Conservation (phyloP, 2,329 filamentous ascomycete genomes). For the Hypoxylon sp. region DNA sequence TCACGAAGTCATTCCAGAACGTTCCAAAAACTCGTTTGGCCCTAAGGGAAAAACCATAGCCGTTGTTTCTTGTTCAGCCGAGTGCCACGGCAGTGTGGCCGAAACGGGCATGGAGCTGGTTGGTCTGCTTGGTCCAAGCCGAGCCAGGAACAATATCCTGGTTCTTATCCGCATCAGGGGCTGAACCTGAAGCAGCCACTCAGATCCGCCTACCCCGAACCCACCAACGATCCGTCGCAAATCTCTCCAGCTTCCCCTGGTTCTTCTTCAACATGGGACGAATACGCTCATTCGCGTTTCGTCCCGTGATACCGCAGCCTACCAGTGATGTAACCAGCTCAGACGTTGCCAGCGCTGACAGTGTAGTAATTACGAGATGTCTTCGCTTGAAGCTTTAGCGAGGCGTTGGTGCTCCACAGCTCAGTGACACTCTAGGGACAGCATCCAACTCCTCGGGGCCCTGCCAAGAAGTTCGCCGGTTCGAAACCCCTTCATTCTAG, state of each 20-base stretch:
- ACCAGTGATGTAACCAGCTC: conserved; percentile 41
- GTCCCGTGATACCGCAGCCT: conserved; percentile 31
- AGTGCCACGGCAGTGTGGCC: conserved; percentile 22
- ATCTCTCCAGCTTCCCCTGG: conserved; percentile 18
- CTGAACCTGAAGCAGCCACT: conserved; percentile 43
- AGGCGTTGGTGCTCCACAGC: conserved; percentile 25
- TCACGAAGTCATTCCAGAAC: conserved; percentile 30
- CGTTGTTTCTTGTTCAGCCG: conserved; percentile 13
- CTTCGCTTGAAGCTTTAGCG: conserved; percentile 24
- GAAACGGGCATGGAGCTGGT: conserved; percentile 32
- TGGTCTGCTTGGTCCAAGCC: conserved; percentile 24
- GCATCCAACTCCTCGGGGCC: conserved; percentile 38
- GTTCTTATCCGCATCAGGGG: conserved; percentile 37
- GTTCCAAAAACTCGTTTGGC: conserved; percentile 22
- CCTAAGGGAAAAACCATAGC: conserved; percentile 7
- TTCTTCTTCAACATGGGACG: conserved; percentile 27
- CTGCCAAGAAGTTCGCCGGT: conserved; percentile 35
- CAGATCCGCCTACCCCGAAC: conserved; percentile 27
- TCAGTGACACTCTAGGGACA: conserved; percentile 16
- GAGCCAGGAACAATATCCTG: conserved; percentile 27
- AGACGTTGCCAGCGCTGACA: conserved; percentile 25
- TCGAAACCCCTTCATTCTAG: conserved; percentile 30
- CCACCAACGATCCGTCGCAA: conserved; percentile 38
- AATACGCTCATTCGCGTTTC: conserved; percentile 36
- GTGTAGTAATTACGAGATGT: conserved; percentile 27